These are phyloP conservation scores for Blastocystis sp. DNA, from an alignment of 352 stramenopile species.

Conservation along the genomic window DNA sequence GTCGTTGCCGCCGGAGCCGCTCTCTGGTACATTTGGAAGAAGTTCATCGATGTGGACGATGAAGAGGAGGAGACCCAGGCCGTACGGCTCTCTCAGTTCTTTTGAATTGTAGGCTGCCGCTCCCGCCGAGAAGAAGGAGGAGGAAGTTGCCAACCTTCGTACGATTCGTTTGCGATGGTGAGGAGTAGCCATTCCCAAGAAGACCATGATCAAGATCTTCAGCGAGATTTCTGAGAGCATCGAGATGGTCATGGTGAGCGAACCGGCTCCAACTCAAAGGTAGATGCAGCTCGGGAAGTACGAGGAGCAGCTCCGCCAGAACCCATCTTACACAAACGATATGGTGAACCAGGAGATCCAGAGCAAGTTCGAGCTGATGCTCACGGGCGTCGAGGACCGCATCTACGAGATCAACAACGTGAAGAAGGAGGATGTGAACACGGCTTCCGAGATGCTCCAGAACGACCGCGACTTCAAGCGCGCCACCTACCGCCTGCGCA, in stretches of 20 bases:
- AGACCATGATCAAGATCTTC: slow-evolving; percentile 66
- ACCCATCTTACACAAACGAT: slow-evolving; percentile 46
- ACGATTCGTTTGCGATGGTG: neutral
- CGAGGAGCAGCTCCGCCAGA: slow-evolving; percentile 57
- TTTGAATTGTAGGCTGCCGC: neutral
- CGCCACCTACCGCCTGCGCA: slow-evolving; percentile 51
- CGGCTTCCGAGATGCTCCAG: slow-evolving; percentile 49
- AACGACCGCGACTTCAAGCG: slow-evolving; percentile 66
- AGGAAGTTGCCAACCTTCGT: slow-evolving; percentile 51
- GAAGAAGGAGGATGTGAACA: slow-evolving; percentile 56
- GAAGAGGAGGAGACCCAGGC: slow-evolving; percentile 46
- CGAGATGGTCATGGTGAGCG: slow-evolving; percentile 55
- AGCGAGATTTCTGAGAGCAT: slow-evolving; percentile 60
- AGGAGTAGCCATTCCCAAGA: slow-evolving; percentile 56
- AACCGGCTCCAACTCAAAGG: neutral
- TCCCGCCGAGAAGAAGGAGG: slow-evolving; percentile 31
- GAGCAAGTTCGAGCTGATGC: slow-evolving; percentile 58
- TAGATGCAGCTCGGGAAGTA: slow-evolving; percentile 64
- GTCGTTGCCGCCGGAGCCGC: slow-evolving; percentile 27
- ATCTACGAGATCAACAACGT: slow-evolving; percentile 62
- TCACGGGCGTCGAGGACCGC: slow-evolving; percentile 32
- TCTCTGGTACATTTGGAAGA: slow-evolving; percentile 55
- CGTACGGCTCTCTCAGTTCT: neutral
- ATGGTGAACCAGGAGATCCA: slow-evolving; percentile 60
- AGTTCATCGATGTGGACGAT: slow-evolving; percentile 56